These are phyloP conservation scores for Myxozyma sirexii DNA, from an alignment of 805 yeast genomes.

Conservation along the genomic window DNA sequence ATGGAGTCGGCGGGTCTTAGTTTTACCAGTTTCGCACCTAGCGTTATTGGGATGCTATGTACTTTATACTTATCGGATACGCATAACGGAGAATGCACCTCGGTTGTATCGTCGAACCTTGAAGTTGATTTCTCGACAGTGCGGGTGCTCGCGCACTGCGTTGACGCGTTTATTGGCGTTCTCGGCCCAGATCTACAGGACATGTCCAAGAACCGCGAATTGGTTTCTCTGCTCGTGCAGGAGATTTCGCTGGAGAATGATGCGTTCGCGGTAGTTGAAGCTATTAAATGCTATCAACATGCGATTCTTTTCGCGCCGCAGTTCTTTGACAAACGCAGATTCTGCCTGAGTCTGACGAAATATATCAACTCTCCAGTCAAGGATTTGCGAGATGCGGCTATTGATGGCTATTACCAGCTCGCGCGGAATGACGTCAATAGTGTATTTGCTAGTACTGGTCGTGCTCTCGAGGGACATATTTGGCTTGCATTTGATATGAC, in stretches of 20 bases:
- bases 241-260: slow-evolving; percentile 44
- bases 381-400: slow-evolving; percentile 47
- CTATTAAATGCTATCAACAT: slow-evolving; percentile 51
- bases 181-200: slow-evolving; percentile 60
- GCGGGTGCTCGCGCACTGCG: slow-evolving; percentile 48
- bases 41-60: slow-evolving; percentile 49
- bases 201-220: slow-evolving; percentile 35
- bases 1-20: slow-evolving; percentile 59
- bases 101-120: slow-evolving; percentile 54
- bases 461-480: slow-evolving; percentile 53
- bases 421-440: slow-evolving; percentile 56
- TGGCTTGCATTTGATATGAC: slow-evolving; percentile 61
- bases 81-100: slow-evolving; percentile 52
- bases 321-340: slow-evolving; percentile 40
- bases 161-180: slow-evolving; percentile 52
- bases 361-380: slow-evolving; percentile 18
- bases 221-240: slow-evolving; percentile 45
- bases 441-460: slow-evolving; percentile 46
- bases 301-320: slow-evolving; percentile 51
- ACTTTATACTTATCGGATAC: slow-evolving; percentile 50
- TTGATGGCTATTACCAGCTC: slow-evolving; percentile 61
- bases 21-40: slow-evolving; percentile 49
- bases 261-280: slow-evolving; percentile 41
- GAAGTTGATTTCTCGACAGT: slow-evolving; percentile 53
- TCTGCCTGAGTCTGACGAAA: slow-evolving; percentile 38